Evolutionary conservation across 345 rosid genomes (phyloP).

Genomic region (Moringa oleifera): DNA sequence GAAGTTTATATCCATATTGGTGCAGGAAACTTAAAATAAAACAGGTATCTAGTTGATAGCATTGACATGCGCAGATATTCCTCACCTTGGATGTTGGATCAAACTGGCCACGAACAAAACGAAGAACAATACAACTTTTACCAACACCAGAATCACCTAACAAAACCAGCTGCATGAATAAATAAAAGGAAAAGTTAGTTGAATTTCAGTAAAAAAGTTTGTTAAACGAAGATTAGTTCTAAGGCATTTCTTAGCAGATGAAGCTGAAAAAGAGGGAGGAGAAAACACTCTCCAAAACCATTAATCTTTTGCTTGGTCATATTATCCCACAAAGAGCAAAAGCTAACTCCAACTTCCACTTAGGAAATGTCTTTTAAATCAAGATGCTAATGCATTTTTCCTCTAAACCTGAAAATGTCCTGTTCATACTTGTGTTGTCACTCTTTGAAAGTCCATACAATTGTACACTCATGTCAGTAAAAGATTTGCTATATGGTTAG

Average conservation of each 20-base stretch:
- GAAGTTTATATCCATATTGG: constrained; percentile 3
- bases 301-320: background rate
- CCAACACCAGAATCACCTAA: constrained; percentile 99
- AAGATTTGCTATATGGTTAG: too few species aligned
- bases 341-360: too few species aligned
- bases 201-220: background rate
- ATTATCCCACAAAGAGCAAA: background rate
- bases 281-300: background rate
- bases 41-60: background rate
- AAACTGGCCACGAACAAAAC: constrained; percentile 98
- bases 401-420: too few species aligned
- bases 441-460: too few species aligned
- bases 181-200: constrained; percentile 18
- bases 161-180: constrained; percentile 60
- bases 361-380: too few species aligned
- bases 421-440: too few species aligned
- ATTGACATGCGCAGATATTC: constrained; percentile 1
- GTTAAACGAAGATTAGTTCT: background rate
- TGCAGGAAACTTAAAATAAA: constrained; percentile 5
- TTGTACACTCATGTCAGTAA: too few species aligned
- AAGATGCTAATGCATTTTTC: too few species aligned
- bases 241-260: background rate
- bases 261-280: background rate
- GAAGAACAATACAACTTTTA: constrained; percentile 95
- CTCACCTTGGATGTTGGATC: constrained; percentile 91